Evolutionary conservation across 2,329 filamentous ascomycete genomes (phyloP).

Genomic region (Ampelomyces quisqualis): DNA sequence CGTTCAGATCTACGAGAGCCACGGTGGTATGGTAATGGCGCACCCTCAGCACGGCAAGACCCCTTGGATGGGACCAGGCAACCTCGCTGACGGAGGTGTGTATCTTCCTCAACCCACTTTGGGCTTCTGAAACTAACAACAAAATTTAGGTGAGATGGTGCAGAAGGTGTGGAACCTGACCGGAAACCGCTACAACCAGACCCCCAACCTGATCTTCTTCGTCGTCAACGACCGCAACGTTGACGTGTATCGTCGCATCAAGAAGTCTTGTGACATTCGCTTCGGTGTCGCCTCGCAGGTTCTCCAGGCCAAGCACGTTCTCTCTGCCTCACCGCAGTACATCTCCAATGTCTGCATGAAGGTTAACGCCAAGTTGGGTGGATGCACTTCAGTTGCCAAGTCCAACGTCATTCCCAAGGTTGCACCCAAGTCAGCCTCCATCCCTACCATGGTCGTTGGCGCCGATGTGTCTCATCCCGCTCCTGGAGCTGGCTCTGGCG

Average conservation of each 20-base stretch:
- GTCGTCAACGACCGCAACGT: conserved; percentile 71
- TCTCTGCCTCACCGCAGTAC: conserved; percentile 74
- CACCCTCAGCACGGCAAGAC: conserved; percentile 32
- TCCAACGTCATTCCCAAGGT: conserved; percentile 38
- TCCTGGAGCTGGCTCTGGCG: conserved; percentile 52
- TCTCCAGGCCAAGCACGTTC: conserved; percentile 69
- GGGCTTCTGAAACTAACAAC: too few species aligned
- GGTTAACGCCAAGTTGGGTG: conserved; percentile 92
- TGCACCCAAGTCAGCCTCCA: conserved; percentile 18
- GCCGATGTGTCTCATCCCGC: conserved; percentile 86
- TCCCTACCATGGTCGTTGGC: conserved; percentile 76
- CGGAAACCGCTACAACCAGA: conserved; percentile 54
- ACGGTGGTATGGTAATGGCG: conserved; percentile 58
- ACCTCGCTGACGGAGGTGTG: conserved; percentile 35
- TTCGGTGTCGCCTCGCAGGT: conserved; percentile 84
- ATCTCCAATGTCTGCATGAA: conserved; percentile 95
- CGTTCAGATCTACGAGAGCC: conserved; percentile 58
- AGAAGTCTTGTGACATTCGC: conserved; percentile 84
- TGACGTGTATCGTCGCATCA: conserved; percentile 77
- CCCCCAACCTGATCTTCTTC: conserved; percentile 77
- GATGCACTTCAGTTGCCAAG: conserved; percentile 63
- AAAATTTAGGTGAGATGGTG: too few species aligned
- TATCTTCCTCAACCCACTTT: too few species aligned
- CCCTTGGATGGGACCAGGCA: conserved; percentile 35
- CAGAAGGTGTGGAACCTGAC: conserved; percentile 57